phyloP scores from a whole-genome alignment of 1,139 yeast genomes.

The Blastobotrys ciferrii region DNA sequence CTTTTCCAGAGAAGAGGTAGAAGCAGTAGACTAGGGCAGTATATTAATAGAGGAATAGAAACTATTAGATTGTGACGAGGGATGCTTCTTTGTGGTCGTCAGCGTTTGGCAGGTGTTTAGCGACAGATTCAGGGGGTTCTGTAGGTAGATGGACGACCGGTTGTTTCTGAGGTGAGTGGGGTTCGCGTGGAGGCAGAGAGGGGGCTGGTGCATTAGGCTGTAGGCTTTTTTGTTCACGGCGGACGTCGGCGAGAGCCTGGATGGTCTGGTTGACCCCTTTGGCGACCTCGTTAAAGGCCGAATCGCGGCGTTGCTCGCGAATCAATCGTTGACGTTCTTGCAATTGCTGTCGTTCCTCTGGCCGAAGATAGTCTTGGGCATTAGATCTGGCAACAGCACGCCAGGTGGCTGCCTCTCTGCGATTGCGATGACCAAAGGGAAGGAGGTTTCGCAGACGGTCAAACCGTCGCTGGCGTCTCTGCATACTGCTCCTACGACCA shows the following conservation, averaged over 20 bases:
- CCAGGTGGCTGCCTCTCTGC: slow-evolving; percentile 14
- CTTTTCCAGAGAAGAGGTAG: no score
- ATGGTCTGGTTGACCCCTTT: slow-evolving; percentile 1
- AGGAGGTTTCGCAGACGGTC: slow-evolving; percentile 8
- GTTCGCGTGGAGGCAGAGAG: slow-evolving; percentile 3
- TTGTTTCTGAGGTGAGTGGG: background rate
- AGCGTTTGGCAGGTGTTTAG: background rate
- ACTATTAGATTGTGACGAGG: background rate
- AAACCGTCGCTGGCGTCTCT: slow-evolving; percentile 1
- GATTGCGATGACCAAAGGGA: slow-evolving; percentile 7
- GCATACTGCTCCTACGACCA: background rate
- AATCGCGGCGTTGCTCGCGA: slow-evolving; percentile 11
- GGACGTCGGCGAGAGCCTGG: slow-evolving; percentile 5
- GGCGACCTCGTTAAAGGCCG: slow-evolving; percentile 9
- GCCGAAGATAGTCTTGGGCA: slow-evolving; percentile 11
- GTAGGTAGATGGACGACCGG: background rate
- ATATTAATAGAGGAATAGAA: no score
- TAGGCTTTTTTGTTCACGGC: slow-evolving; percentile 6
- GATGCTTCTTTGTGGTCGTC: background rate
- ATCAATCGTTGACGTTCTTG: slow-evolving; percentile 8
- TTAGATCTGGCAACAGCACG: slow-evolving; percentile 10
- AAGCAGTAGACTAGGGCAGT: no score
- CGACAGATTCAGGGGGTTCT: slow-evolving; percentile 1
- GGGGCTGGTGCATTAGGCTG: background rate
- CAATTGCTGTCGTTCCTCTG: slow-evolving; percentile 12